Conservation (phyloP, 148 eudicot genomes). For the Talinum fruticosum region DNA sequence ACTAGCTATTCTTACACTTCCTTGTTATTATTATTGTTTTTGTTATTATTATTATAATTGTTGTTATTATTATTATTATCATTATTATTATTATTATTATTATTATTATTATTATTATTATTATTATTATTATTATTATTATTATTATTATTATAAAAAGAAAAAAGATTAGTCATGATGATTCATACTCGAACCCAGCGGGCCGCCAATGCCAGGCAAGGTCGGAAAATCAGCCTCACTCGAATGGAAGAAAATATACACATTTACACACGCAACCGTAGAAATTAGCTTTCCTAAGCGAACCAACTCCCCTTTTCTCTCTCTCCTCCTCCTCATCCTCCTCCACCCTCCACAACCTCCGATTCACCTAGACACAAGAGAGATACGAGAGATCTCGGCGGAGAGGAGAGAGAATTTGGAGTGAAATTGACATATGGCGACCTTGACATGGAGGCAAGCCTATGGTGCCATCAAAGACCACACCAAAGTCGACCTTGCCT, state of each 20-base stretch:
- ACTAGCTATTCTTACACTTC: too few relatives aligned
- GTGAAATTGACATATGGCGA: constrained; percentile 49
- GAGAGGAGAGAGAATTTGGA: constrained; percentile 15
- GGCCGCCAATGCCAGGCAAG: constrained; percentile 6
- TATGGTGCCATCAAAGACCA: constrained; percentile 93
- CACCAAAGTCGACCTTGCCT: constrained; percentile 92
- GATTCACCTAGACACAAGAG: background rate
- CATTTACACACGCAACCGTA: background rate
- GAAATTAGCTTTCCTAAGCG: background rate
- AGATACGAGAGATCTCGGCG: constrained; percentile 34
- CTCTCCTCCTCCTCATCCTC: constrained; percentile 10
- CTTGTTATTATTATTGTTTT: too few relatives aligned
- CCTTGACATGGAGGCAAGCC: constrained; percentile 78
- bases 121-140: too few relatives aligned
- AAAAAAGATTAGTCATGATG: background rate
- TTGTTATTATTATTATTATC: too few relatives aligned
- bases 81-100: too few relatives aligned
- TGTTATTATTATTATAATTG: too few relatives aligned
- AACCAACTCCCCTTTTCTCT: background rate
- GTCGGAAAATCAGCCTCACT: background rate
- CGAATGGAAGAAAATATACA: background rate
- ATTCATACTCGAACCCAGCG: background rate
- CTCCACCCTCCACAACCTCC: background rate
- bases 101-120: too few relatives aligned
- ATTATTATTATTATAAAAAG: too few relatives aligned